A percentile compares a stretch with the other conserved stretches of the same genome.
Evolutionary conservation across 2,329 filamentous ascomycete genomes (phyloP).

Genomic region (Chlorencoelia australis): DNA sequence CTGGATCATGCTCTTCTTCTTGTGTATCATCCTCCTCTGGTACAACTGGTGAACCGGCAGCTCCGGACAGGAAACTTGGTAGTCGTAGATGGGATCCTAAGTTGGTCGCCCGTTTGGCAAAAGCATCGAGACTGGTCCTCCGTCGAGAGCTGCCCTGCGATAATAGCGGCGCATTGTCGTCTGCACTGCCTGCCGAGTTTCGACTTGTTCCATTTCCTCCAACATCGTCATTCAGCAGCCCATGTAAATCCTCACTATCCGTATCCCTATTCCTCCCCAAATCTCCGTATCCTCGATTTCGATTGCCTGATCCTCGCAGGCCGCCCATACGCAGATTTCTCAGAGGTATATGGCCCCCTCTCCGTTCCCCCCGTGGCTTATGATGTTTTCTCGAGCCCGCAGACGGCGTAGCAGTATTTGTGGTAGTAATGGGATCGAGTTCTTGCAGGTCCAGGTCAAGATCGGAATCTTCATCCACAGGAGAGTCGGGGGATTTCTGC

Average conservation of each 20-base stretch:
- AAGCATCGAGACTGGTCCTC: conserved; percentile 29
- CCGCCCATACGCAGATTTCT: conserved; percentile 60
- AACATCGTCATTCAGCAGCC: conserved; percentile 54
- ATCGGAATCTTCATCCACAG: conserved; percentile 61
- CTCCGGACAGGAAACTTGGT: conserved; percentile 53
- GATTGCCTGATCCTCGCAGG: conserved; percentile 44
- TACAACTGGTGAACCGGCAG: conserved; percentile 8
- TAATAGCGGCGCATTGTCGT: conserved; percentile 69
- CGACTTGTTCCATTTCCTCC: conserved; percentile 37
- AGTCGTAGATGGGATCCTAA: conserved; percentile 49
- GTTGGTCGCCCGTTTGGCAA: conserved; percentile 36
- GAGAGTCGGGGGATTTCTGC: conserved; percentile 45
- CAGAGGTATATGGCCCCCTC: conserved; percentile 49
- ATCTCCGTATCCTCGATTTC: conserved; percentile 46
- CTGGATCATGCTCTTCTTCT: conserved; percentile 50
- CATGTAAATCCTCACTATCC: conserved; percentile 55
- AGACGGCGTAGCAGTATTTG: conserved; percentile 17
- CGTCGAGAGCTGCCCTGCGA: conserved; percentile 25
- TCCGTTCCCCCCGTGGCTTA: conserved; percentile 21
- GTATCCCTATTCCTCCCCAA: conserved; percentile 46
- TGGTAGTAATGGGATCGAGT: conserved; percentile 50
- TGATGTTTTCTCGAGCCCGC: conserved; percentile 20
- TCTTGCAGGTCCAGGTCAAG: conserved; percentile 70
- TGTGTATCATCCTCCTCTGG: conserved; percentile 30
- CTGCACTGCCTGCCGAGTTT: conserved; percentile 51